These are phyloP conservation scores for Saturnispora quitensis DNA, from an alignment of 805 yeast species.

Conservation along the genomic window DNA sequence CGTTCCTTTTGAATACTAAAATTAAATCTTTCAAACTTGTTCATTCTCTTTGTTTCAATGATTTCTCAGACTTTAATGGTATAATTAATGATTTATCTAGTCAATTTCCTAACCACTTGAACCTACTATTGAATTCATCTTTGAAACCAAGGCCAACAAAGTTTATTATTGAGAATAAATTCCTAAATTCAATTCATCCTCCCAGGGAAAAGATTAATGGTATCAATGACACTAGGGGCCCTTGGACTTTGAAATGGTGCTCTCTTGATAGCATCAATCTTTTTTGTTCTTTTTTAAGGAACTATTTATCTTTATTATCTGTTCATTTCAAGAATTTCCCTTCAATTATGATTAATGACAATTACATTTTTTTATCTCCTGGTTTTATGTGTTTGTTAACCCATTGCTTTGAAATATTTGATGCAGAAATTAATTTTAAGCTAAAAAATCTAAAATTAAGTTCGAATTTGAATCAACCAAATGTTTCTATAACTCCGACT, in stretches of 20 bases:
- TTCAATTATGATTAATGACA: constrained; percentile 6
- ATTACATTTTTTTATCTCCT: constrained; percentile 28
- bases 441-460: constrained; percentile 1
- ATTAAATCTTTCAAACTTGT: constrained; percentile 32
- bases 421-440: constrained; percentile 16
- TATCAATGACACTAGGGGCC: constrained; percentile 47
- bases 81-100: constrained; percentile 10
- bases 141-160: constrained; percentile 18
- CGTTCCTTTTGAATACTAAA: constrained; percentile 49
- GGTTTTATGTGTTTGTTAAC: constrained; percentile 38
- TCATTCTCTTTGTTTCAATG: constrained; percentile 16
- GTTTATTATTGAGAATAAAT: constrained; percentile 23
- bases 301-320: constrained; percentile 35
- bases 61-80: constrained; percentile 8
- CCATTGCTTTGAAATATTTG: constrained; percentile 35
- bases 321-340: constrained; percentile 15
- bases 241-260: constrained; percentile 58
- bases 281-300: constrained; percentile 53
- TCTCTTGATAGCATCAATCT: constrained; percentile 43
- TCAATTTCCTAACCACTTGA: constrained; percentile 21
- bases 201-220: constrained; percentile 33
- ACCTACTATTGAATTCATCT: constrained; percentile 17
- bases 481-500: background rate
- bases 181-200: constrained; percentile 31
- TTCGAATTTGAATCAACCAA: background rate